Percentiles rank a stretch among this genome's conserved stretches.
These are phyloP conservation scores for Apocynum venetum DNA, from an alignment of 257 asterid genomes.

Conservation along the genomic window DNA sequence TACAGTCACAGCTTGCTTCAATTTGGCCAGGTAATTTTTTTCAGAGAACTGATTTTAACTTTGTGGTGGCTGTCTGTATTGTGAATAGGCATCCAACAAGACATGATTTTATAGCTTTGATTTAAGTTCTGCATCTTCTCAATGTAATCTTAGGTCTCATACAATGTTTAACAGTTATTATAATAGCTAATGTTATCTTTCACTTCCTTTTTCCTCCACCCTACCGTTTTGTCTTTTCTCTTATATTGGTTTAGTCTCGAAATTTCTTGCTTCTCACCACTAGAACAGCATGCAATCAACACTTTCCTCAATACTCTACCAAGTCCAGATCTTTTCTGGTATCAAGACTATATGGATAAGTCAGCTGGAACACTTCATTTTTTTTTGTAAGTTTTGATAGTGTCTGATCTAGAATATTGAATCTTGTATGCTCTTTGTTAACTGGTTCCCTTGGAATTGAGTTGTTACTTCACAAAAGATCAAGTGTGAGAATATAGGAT, in stretches of 20 bases:
- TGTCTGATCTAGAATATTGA: not conserved
- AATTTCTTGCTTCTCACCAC: not conserved
- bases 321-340: not conserved
- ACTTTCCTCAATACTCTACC: not conserved
- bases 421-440: not conserved
- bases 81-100: not conserved
- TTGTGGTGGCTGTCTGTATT: not conserved
- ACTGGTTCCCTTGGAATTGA: not conserved
- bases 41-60: not conserved
- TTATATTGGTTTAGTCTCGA: not conserved
- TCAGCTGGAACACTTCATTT: not conserved
- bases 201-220: not conserved
- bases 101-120: not conserved
- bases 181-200: not conserved
- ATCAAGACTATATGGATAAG: not conserved
- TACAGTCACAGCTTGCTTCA: constrained; percentile 98
- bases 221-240: not conserved
- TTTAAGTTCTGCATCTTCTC: not conserved
- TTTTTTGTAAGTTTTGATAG: not conserved
- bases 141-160: not conserved
- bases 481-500: not conserved
- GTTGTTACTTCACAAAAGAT: not conserved
- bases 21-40: constrained; percentile 80
- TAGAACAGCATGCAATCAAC: not conserved
- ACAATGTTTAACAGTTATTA: not conserved